phyloP scores from a whole-genome alignment of 2,329 filamentous ascomycete species.

The Septoria linicola region DNA sequence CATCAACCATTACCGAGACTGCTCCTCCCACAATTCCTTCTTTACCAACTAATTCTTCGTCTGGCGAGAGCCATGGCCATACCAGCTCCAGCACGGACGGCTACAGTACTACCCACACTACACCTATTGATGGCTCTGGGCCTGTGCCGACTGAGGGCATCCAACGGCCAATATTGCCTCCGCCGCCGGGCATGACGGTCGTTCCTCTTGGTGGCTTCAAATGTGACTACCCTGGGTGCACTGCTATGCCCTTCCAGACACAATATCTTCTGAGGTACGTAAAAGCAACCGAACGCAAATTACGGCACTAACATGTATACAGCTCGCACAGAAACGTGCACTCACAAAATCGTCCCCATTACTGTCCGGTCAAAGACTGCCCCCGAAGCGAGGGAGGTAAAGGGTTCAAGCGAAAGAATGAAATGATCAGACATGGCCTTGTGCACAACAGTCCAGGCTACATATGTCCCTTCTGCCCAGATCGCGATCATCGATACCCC shows the following conservation, averaged over 20 bases:
- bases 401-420: slow-evolving; percentile 68
- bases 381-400: slow-evolving; percentile 61
- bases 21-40: slow-evolving; percentile 24
- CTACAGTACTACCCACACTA: slow-evolving; percentile 39
- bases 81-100: slow-evolving; percentile 35
- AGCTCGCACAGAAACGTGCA: slow-evolving; percentile 72
- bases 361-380: slow-evolving; percentile 60
- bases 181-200: slow-evolving; percentile 39
- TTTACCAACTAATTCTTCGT: slow-evolving; percentile 34
- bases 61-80: slow-evolving; percentile 35
- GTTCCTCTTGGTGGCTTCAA: slow-evolving; percentile 50
- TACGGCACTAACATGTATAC: background rate
- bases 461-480: slow-evolving; percentile 92
- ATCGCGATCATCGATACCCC: slow-evolving; percentile 90
- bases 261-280: slow-evolving; percentile 68
- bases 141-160: slow-evolving; percentile 34
- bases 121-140: slow-evolving; percentile 38
- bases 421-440: slow-evolving; percentile 74
- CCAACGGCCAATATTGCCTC: slow-evolving; percentile 31
- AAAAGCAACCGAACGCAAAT: background rate
- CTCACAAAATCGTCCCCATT: slow-evolving; percentile 62
- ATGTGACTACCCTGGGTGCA: slow-evolving; percentile 65
- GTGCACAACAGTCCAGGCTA: slow-evolving; percentile 95
- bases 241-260: slow-evolving; percentile 71
- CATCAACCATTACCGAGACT: slow-evolving; percentile 23